Evolutionary conservation across 202 grass and related monocot species (phyloP), one percentile per base, ranked within the genome.

Genomic region (Miscanthus sacchariflorus): DNA sequence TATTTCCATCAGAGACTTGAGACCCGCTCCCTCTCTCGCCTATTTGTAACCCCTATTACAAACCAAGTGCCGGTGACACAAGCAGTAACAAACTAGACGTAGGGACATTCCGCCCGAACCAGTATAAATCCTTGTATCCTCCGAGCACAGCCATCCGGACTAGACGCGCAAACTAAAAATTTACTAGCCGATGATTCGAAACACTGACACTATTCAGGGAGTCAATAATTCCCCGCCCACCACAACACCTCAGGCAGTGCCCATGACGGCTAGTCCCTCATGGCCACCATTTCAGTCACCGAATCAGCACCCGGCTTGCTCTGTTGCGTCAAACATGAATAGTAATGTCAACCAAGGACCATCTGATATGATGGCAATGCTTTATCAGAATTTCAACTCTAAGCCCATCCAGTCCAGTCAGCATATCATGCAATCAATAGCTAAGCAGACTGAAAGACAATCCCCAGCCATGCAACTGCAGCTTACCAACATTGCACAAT

Each of bases 351-450:
- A 61, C 35, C 52, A 45, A 63, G 50, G 35, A 68, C 33, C 43
- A 2, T 12, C 28, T 14, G 64, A 40, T 43, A 42, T 78, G 44
- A 70, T 77, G 64, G 3, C 14, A 49, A 63, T 12, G 30, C 15
- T 30, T n/a, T 43, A 82, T 71, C 21, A 59, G 28, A 39, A 10
- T 49, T 54, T 81, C 21, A 82, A 71, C 63, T 23, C 24, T 49
- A 64, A 82, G 43, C 39, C 49, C 10, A 15, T 71, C 19, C 87
- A 89, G 28, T 44, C 48, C 23, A 2, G 48, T 46, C 38, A 36
- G 14, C 15, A 38, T 46, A 15, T 49, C 7, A 73, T 74, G 44
- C 83, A 76, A 15, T 27, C 48, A 65, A 24, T 52, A 25, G 38
- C 6, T 21, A 27, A 19, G 80, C 70, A 48, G 12, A 3, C 64